phyloP scores from a whole-genome alignment of 2,329 filamentous ascomycete species.

The Neofusicoccum kwambonambiense region DNA sequence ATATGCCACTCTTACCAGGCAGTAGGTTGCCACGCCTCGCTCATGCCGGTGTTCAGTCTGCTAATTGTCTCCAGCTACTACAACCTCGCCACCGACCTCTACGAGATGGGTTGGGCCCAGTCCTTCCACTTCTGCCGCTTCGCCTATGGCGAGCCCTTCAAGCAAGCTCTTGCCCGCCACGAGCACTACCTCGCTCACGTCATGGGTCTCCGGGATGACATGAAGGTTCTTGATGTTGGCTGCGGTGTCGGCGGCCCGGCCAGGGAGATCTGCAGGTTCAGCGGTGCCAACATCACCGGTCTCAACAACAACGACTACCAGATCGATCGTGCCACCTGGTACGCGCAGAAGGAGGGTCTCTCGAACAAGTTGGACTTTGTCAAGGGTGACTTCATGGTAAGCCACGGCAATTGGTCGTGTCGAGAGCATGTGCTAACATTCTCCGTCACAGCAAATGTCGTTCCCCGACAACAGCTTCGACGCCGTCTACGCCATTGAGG shows the following conservation, averaged over 20 bases:
- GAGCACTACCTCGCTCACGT: constrained; percentile 95
- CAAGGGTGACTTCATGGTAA: constrained; percentile 94
- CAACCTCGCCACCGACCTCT: constrained; percentile 92
- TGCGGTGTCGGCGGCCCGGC: constrained; percentile 96
- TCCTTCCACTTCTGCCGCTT: constrained; percentile 98
- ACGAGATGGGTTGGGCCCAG: constrained; percentile 95
- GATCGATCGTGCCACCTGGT: constrained; percentile 86
- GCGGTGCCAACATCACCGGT: constrained; percentile 82
- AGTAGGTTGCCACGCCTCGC: constrained; percentile 59
- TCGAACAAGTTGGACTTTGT: constrained; percentile 78
- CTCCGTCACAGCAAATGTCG: constrained; percentile 70
- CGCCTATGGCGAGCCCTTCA: constrained; percentile 80
- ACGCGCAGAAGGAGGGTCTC: constrained; percentile 79
- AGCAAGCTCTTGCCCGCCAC: constrained; percentile 89
- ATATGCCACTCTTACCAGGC: constrained; percentile 89
- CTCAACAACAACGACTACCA: constrained; percentile 99
- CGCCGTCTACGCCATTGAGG: constrained; percentile 95
- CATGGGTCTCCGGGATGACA: constrained; percentile 80
- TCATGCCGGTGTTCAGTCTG: constrained; percentile 26
- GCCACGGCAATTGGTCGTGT: constrained; percentile 20
- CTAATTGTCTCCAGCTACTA: constrained; percentile 67
- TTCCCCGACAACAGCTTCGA: constrained; percentile 93
- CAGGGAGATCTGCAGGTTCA: constrained; percentile 94
- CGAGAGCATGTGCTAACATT: background rate
- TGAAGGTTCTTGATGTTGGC: constrained; percentile 92